Evolutionary conservation across 768 basidiomycete genomes (phyloP), one percentile per base, ranked within the genome.

Genomic region (Cubamyces lactineus): DNA sequence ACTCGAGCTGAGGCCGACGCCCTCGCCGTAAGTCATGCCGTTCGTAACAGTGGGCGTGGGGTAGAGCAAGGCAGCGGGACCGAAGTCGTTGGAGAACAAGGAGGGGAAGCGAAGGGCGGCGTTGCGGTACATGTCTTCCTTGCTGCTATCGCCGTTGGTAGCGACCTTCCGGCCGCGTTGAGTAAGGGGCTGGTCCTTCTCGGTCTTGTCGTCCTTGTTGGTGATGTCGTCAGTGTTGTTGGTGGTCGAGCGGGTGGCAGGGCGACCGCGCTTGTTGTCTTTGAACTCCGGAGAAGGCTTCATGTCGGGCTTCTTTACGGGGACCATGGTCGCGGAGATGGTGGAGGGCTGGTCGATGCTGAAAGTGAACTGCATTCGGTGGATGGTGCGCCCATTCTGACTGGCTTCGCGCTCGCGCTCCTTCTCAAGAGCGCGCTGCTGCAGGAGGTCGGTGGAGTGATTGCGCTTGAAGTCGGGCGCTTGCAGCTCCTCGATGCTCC

Each of bases 321-420:
- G 78, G 21, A 76, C 68, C 61, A 79, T 80, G 16, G 81, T 74
- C 16, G 72, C 73, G 21, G 82, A 71, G 40, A 65, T 50, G 38
- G 46, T 45, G 66, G 61, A 55, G 54, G 87, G 88, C 61, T 88
- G 86, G 74, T 93, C 92, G 66, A 93, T 81, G 66, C 88, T 88
- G 74, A 94, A 94, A 1, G 91, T 94, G 76, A 92, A 94, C 67
- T 94, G 92, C 91, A 93, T 92, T 47, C 91, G 86, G 66, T 91
- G 89, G 76, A 93, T 89, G 52, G 83, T 88, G 15, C 89, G 78
- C 26, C 84, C 80, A 63, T 86, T 83, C 68, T 83, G 80, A 67
- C 79, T 82, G 16, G 76, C 76, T 72, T 91, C 89, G 56, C 91
- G 87, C 70, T 80, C 84, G 72, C 88, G 90, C 74, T 94, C 92